phyloP scores from a whole-genome alignment of 148 eudicot species.

The Chenopodium album region DNA sequence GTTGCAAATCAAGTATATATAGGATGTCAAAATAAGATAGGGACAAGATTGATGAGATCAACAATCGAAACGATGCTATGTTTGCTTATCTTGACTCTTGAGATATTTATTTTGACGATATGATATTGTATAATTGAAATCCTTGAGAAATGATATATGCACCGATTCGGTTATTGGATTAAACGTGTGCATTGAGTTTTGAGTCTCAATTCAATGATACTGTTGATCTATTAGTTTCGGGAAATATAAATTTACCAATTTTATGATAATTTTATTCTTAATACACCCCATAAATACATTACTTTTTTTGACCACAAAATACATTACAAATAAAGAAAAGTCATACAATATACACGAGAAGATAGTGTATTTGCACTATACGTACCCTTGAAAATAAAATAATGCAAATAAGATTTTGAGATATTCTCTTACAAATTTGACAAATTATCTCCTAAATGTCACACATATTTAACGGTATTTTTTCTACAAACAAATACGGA shows the following conservation, averaged over 20 bases:
- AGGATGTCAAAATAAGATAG: neutral
- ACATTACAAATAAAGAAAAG: neutral
- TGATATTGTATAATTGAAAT: neutral
- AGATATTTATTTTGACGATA: neutral
- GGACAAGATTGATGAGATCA: neutral
- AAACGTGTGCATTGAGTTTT: neutral
- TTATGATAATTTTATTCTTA: constrained; percentile 3
- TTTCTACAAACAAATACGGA: too few relatives aligned
- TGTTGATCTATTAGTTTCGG: neutral
- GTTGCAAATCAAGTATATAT: neutral
- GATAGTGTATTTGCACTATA: neutral
- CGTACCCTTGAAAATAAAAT: neutral
- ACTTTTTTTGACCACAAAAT: neutral
- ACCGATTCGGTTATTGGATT: neutral
- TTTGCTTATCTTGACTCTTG: neutral
- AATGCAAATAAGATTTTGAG: neutral
- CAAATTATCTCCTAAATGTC: neutral
- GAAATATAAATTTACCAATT: constrained; percentile 4
- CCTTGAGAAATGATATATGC: neutral
- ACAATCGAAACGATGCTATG: neutral
- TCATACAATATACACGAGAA: neutral
- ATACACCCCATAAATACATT: neutral
- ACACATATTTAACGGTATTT: neutral
- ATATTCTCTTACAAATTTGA: neutral
- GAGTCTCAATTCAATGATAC: constrained; percentile 20